A percentile compares a stretch with the other conserved stretches of the same genome.
Evolutionary conservation across 2,329 filamentous ascomycete species (phyloP).

Genomic region (Ascochyta koolunga): DNA sequence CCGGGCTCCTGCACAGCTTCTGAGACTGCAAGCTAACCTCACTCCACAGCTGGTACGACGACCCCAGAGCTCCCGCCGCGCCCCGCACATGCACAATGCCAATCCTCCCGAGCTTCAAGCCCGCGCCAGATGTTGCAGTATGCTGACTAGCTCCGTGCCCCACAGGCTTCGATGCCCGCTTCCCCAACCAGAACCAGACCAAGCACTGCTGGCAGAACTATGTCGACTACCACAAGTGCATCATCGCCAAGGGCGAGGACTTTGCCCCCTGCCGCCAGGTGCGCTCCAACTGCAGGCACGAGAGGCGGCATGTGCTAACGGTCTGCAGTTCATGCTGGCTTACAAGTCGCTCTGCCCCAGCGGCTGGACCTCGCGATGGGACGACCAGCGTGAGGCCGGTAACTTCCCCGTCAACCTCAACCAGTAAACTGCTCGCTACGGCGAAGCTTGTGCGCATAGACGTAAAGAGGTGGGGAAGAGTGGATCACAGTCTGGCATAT

Average conservation of each 20-base stretch:
- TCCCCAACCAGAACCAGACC: constrained; percentile 96
- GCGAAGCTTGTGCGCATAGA: constrained; percentile 19
- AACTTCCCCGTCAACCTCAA: constrained; percentile 47
- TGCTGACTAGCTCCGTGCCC: constrained; percentile 32
- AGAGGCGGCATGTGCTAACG: neutral
- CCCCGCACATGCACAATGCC: constrained; percentile 11
- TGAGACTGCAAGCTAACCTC: constrained; percentile 38
- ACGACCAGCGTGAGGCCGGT: constrained; percentile 85
- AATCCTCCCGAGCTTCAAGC: neutral
- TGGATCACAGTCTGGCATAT: constrained; percentile 33
- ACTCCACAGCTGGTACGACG: constrained; percentile 49
- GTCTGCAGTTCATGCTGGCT: constrained; percentile 84
- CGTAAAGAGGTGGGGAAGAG: constrained; percentile 24
- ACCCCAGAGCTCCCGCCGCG: constrained; percentile 17
- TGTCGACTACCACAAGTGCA: constrained; percentile 99
- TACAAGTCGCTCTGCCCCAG: constrained; percentile 98
- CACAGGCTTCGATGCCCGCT: constrained; percentile 95
- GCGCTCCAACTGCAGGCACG: constrained; percentile 36
- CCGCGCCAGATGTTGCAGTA: constrained; percentile 5
- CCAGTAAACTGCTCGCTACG: constrained; percentile 37
- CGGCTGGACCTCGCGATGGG: constrained; percentile 92
- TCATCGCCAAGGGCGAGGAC: constrained; percentile 97
- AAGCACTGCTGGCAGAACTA: constrained; percentile 99
- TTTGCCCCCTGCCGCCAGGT: constrained; percentile 97
- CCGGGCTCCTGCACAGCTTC: constrained; percentile 17